Percentiles rank a stretch among this genome's conserved stretches.
phyloP scores from a whole-genome alignment of 352 stramenopile genomes.

The Albugo laibachii region DNA sequence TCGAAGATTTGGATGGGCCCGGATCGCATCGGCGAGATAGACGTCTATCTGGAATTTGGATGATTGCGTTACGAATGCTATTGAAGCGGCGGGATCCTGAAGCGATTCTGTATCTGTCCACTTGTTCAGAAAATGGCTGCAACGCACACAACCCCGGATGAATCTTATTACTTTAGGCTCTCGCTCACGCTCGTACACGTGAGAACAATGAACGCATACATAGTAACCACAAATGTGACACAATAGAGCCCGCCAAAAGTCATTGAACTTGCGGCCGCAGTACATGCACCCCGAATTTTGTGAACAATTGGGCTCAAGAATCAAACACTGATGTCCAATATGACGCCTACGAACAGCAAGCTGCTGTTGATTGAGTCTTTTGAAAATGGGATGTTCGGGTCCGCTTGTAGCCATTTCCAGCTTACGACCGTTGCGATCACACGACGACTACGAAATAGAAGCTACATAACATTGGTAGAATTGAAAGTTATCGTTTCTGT shows the following conservation, averaged over 20 bases:
- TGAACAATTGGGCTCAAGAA: constrained; percentile 7
- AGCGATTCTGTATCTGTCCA: constrained; percentile 20
- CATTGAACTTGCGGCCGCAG: constrained; percentile 23
- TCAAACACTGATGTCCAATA: constrained; percentile 26
- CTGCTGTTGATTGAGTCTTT: constrained; percentile 25
- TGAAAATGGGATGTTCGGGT: constrained; percentile 28
- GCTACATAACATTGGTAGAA: no score
- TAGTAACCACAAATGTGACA: constrained; percentile 32
- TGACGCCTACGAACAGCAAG: constrained; percentile 22
- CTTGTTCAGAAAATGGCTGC: constrained; percentile 28
- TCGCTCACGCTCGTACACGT: constrained; percentile 27
- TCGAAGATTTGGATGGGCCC: constrained; percentile 12
- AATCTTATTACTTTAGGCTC: constrained; percentile 23
- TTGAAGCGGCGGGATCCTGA: constrained; percentile 7
- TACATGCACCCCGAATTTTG: constrained; percentile 14
- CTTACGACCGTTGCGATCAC: no score
- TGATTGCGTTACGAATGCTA: constrained; percentile 14
- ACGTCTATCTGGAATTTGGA: constrained; percentile 22
- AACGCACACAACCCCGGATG: constrained; percentile 23
- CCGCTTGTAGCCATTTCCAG: constrained; percentile 1
- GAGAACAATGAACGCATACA: constrained; percentile 28
- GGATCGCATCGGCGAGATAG: constrained; percentile 21
- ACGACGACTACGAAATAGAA: no score
- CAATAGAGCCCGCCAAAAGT: constrained; percentile 21
- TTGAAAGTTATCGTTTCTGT: no score